Conservation (phyloP, 371 early-diverging fungal genomes). For the Mitosporidium daphniae region DNA sequence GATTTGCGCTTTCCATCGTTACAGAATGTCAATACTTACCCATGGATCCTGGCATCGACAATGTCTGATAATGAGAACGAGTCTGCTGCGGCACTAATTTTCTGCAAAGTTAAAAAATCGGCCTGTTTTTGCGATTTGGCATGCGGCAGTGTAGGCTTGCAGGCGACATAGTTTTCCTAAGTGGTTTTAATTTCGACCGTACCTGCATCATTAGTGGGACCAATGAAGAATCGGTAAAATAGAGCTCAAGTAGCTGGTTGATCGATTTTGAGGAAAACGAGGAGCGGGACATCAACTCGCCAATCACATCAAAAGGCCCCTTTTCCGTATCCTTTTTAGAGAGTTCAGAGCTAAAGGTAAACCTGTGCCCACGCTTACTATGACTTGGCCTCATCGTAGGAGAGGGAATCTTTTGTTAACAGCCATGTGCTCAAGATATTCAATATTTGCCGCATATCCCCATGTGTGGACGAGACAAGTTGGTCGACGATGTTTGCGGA, state of each 20-base stretch:
- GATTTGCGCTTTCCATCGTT: conserved; percentile 8
- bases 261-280: conserved; percentile 15
- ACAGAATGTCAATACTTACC: conserved; percentile 9
- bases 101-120: no score
- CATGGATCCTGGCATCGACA: conserved; percentile 33
- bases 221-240: conserved; percentile 61
- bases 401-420: conserved; percentile 18
- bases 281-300: conserved; percentile 16
- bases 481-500: conserved; percentile 42
- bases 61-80: conserved; percentile 47
- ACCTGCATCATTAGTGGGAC: conserved; percentile 67
- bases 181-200: no score
- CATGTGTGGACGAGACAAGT: conserved; percentile 34
- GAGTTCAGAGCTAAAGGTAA: conserved; percentile 1
- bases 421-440: conserved; percentile 63
- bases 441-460: conserved; percentile 91
- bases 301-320: conserved; percentile 45
- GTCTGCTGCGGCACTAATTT: no score
- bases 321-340: conserved; percentile 34
- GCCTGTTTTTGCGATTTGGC: no score
- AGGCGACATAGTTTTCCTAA: no score
- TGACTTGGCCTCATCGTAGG: conserved; percentile 33
- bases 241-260: conserved; percentile 41
- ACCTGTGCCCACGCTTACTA: conserved; percentile 9
- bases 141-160: no score